Base-by-base conservation (phyloP, 208 protist species). In the Leishmania martiniquensis region DNA sequence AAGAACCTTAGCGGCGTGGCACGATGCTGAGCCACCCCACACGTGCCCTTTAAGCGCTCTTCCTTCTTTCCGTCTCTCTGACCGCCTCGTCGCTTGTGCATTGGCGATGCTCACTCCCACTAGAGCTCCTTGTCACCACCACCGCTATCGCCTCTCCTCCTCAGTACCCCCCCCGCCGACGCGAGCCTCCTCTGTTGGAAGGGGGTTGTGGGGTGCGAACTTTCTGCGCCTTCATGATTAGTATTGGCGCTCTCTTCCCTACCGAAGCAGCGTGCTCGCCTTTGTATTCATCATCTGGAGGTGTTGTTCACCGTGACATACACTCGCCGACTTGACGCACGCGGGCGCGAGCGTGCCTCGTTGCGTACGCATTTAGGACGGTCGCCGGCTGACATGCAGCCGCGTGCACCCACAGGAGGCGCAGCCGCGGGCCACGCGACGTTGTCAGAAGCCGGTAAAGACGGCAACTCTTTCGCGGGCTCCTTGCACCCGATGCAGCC, bases 281-380 rank as follows among this genome's bases (percentile, higher is more conserved):
- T 37, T 29, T 25, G 25, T 25, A 15, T 59, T 9, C 57, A 5
- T 37, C 34, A 62, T 37, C 57, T 10, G 29, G 42, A 2, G 6
- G 37, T 51, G 63, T 25, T 42, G 22, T 17, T 17, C 63, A 32
- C 37, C 45, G 7, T 6, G 22, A n/a, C 25, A 22, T 10, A 15
- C 39, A 49, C 29, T 49, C 42, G 63, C 63, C 13, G 22, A 6
- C 63, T 4, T 32, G 13, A 15, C 39, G 42, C 22, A 29, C 42
- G 49, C 13, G 6, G 37, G 42, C 37, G 32, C 32, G 80, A 82
- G 73, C 57, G 75, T 34, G 57, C 62, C 13, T 57, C 80, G 10
- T 62, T 78, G 37, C 72, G 55, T 20, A 68, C 68, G 44, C 17
- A 51, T 42, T 25, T 34, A n/a, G 70, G 47, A 25, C 73, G 67